Evolutionary conservation across 768 basidiomycete genomes (phyloP), one percentile per base, ranked within the genome.

Genomic region (Mycena leptocephala): DNA sequence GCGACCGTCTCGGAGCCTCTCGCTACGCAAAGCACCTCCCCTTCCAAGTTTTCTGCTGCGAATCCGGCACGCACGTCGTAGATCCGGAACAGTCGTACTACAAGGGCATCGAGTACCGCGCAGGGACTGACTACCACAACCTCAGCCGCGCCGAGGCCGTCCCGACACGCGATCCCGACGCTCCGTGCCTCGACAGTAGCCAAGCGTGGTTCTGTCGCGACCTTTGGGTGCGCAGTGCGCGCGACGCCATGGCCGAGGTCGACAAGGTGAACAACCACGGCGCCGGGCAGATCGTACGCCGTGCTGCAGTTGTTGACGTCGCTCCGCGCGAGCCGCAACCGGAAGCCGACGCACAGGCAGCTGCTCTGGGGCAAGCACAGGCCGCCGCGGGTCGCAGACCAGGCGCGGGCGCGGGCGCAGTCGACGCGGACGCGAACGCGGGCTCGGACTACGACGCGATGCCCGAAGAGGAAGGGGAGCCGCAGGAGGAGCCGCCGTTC

Each of bases 161-260:
- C 24, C 85, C 89, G 0, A 85, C 87, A 0, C 92, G 96, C 70
- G 90, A 91, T 64, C 91, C 94, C 6, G 96, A 98, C 77, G 95
- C 95, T 1, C 87, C 95, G 33, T 99, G 98, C 83, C 91, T 99
- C 80, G 98, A 99, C 84, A 97, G 96, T 81, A 95, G 93, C 43
- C 98, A 99, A 84, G 97, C 97, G 39, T 99, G 96, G 95, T 99
- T 99, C 88, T 99, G 98, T 80, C 88, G 98, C 43, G 98, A 99
- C 84, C 88, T 99, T 46, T 99, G 98, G 98, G 90, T 96, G n/a
- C 91, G 91, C 77, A 94, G 94, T 58, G 98, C 98, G 1, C 87
- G 89, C 32, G 95, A 95, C 62, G 94, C 93, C 22, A 92, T 93
- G 84, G 90, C 89, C 75, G 94, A 92, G 74, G 85, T 88, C 48